phyloP scores from a whole-genome alignment of 495 filamentous ascomycete species.

The Podospora australis region DNA sequence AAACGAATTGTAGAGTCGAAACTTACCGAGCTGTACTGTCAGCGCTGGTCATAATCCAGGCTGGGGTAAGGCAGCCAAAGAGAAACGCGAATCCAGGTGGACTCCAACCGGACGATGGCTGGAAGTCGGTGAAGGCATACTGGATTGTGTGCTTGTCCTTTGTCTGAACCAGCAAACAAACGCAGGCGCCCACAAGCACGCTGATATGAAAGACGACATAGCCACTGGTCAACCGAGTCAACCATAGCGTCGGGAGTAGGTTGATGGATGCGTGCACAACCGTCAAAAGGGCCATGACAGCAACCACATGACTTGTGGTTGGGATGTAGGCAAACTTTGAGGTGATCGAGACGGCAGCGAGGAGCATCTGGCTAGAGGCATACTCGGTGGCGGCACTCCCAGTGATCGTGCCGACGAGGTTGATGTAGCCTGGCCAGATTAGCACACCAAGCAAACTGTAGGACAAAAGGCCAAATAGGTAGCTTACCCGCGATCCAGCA shows the following conservation, averaged over 20 bases:
- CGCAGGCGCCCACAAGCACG: conserved; percentile 51
- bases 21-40: conserved; percentile 28
- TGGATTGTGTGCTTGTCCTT: conserved; percentile 51
- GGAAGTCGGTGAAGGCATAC: conserved; percentile 60
- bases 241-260: conserved; percentile 53
- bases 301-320: conserved; percentile 47
- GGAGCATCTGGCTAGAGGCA: conserved; percentile 59
- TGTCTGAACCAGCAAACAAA: conserved; percentile 53
- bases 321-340: conserved; percentile 49
- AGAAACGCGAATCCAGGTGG: conserved; percentile 61
- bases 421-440: conserved; percentile 51
- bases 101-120: conserved; percentile 54
- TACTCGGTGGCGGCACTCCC: conserved; percentile 63
- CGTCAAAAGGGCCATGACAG: conserved; percentile 55
- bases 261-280: conserved; percentile 52
- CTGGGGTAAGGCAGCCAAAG: conserved; percentile 62
- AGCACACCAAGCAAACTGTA: neutral
- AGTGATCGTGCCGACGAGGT: conserved; percentile 58
- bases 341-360: conserved; percentile 59
- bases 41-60: conserved; percentile 53
- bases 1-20: neutral
- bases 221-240: conserved; percentile 58
- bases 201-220: conserved; percentile 62
- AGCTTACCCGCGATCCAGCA: conserved; percentile 39
- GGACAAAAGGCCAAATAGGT: neutral